Base-by-base conservation (phyloP, 2,329 filamentous ascomycete species). In the Penicillium nordicum region DNA sequence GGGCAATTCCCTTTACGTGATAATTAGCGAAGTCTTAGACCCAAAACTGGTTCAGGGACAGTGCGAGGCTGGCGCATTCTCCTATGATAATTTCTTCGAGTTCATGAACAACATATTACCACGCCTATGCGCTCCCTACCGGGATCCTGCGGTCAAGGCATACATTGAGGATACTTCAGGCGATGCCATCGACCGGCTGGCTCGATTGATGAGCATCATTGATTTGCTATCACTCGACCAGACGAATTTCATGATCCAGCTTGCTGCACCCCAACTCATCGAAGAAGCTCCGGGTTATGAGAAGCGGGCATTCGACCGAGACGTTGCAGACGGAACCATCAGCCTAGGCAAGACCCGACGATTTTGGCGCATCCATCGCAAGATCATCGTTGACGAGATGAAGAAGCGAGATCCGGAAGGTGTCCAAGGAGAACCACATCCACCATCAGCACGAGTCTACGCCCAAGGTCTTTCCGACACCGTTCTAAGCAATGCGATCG, bases 61-160 rank as follows among this genome's bases (percentile, higher is more conserved):
- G 65, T 84, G 82, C 67, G 79, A 77, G 32, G 81, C 82, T 48
- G 83, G 83, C 6, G 74, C 82, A 14, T 88, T 88, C 66, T 87
- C 84, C 0, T 87, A 87, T 59, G 79, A 81, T 48, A 81, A 80
- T 42, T 86, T 88, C 71, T 88, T 87, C 68, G 72, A 76, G 14
- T 87, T 86, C 63, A 86, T 87, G 78, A 80, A 81, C 34, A 79
- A 77, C 45, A 81, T 88, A 30, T 72, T 88, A 23, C 84, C 84
- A 0, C 85, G 85, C 65, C 80, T 88, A 10, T 88, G 85, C 65
- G 85, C 85, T 5, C 85, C 85, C 2, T 85, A 85, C 63, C 80
- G 85, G 25, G 85, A 88, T 64, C 76, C 78, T 10, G 78, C 82
- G 55, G 83, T 88, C 47, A 81, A 82, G 64, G 76, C 74, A 3